These are phyloP conservation scores for Magnusiomyces paraingens DNA, from an alignment of 1,139 yeast genomes.

Conservation along the genomic window DNA sequence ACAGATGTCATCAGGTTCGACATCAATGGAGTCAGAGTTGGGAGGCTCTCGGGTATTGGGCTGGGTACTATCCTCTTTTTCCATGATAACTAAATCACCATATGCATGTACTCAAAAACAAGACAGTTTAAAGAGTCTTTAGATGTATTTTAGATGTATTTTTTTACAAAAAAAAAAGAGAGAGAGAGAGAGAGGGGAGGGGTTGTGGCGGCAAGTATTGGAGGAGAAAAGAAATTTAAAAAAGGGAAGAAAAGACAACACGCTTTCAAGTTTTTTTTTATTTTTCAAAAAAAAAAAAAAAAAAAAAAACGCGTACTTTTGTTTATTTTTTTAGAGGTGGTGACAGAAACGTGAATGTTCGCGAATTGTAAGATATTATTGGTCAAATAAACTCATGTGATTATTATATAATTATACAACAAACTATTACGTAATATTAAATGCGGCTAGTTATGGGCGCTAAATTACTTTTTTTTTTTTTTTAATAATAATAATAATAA, in stretches of 20 bases:
- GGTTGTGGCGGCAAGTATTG: too few species aligned
- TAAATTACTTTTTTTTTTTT: background rate
- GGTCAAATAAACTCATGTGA: background rate
- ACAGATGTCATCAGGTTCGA: constrained; percentile 5
- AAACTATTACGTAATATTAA: background rate
- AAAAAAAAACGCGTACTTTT: constrained; percentile 1
- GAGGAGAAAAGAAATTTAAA: background rate
- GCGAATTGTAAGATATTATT: background rate
- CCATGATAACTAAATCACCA: background rate
- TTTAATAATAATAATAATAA: background rate
- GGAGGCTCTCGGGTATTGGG: background rate
- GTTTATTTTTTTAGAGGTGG: background rate
- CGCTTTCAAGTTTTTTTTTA: background rate
- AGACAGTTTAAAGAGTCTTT: background rate
- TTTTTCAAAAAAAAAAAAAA: too few species aligned
- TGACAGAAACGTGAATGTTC: background rate
- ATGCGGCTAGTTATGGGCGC: background rate
- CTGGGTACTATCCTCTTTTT: constrained; percentile 2
- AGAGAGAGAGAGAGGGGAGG: too few species aligned
- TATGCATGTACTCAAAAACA: background rate
- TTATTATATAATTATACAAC: background rate
- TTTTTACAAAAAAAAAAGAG: background rate
- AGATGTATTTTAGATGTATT: background rate
- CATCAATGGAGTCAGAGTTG: background rate
- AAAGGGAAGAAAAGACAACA: too few species aligned